These are phyloP conservation scores for Typha latifolia DNA, from an alignment of 176 grass and related monocot species.

Conservation along the genomic window DNA sequence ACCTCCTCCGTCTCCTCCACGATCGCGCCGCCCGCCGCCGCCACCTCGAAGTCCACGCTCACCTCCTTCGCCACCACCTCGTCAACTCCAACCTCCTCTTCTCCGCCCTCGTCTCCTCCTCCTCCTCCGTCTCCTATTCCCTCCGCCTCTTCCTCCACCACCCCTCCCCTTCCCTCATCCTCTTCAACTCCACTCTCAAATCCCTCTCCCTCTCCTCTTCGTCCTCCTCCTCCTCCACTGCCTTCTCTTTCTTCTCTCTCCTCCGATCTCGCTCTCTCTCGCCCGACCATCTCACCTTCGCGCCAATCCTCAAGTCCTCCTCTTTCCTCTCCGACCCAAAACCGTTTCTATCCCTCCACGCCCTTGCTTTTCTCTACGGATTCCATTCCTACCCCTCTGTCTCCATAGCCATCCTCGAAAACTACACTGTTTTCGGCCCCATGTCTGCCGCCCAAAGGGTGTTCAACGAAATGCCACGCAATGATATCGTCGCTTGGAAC, in stretches of 20 bases:
- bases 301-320: constrained; percentile 19
- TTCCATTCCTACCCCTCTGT: constrained; percentile 36
- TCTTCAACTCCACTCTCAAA: constrained; percentile 43
- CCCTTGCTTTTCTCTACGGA: constrained; percentile 31
- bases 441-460: constrained; percentile 17
- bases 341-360: constrained; percentile 25
- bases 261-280: constrained; percentile 23
- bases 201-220: constrained; percentile 21
- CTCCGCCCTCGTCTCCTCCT: constrained; percentile 33
- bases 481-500: constrained; percentile 19
- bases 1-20: constrained; percentile 47
- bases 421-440: background rate
- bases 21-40: constrained; percentile 8
- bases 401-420: constrained; percentile 30
- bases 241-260: constrained; percentile 21
- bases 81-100: constrained; percentile 11
- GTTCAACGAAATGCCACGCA: constrained; percentile 45
- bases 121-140: constrained; percentile 23
- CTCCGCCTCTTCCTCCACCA: constrained; percentile 19
- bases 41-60: constrained; percentile 33
- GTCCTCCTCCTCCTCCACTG: constrained; percentile 15
- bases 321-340: constrained; percentile 13
- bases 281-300: constrained; percentile 10
- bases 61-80: constrained; percentile 34
- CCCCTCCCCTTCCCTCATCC: constrained; percentile 22